These are phyloP conservation scores for Tricholomella constricta DNA, from an alignment of 768 basidiomycete genomes.

Conservation along the genomic window DNA sequence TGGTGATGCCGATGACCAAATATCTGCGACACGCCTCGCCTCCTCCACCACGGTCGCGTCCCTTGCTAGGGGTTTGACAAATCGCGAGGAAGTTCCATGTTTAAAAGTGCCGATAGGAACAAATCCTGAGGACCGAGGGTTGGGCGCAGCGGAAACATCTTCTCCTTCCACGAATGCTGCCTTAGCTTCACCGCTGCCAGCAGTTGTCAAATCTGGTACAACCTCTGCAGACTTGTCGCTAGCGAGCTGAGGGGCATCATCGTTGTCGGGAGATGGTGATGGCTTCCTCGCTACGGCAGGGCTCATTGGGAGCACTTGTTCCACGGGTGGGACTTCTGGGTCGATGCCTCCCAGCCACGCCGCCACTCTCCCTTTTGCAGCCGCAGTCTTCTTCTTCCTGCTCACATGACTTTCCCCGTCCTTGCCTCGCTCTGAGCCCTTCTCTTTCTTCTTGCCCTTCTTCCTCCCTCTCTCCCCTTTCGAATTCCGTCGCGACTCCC, in stretches of 20 bases:
- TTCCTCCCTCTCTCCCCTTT: conserved; percentile 26
- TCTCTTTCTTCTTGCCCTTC: conserved; percentile 27
- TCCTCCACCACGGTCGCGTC: conserved; percentile 37
- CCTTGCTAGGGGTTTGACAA: conserved; percentile 19
- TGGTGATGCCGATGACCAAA: conserved; percentile 33
- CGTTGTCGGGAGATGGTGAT: conserved; percentile 2
- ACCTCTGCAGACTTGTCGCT: conserved; percentile 1
- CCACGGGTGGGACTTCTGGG: conserved; percentile 52
- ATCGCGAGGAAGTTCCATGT: conserved; percentile 36
- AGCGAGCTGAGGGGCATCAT: not conserved
- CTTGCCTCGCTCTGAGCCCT: conserved; percentile 20
- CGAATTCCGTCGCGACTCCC: conserved; percentile 24
- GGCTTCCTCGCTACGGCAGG: conserved; percentile 17
- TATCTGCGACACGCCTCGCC: conserved; percentile 38
- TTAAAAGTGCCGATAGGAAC: conserved; percentile 62
- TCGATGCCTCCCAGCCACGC: conserved; percentile 77
- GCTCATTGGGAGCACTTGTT: conserved; percentile 47
- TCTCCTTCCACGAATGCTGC: not conserved
- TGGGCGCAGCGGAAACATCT: conserved; percentile 44
- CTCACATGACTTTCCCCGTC: conserved; percentile 27
- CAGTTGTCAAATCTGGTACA: not conserved
- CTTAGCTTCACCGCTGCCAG: not conserved
- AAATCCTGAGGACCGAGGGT: conserved; percentile 79
- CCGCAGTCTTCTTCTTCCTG: conserved; percentile 21
- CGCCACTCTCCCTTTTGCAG: conserved; percentile 72